phyloP scores from a whole-genome alignment of 176 grass and related monocot genomes.

The Oryza meyeriana region DNA sequence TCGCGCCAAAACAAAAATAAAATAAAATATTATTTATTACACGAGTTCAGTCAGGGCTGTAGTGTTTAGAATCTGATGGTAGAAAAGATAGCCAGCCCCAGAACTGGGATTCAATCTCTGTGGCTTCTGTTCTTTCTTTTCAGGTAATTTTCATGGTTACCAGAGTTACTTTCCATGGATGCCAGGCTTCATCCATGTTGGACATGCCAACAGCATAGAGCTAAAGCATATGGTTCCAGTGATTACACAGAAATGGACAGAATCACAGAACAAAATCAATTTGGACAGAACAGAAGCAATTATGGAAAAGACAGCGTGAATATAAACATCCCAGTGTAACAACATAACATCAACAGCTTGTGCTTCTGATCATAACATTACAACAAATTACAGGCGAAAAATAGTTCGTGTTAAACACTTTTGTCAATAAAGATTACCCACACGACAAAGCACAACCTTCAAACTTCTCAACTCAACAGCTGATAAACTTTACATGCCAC shows the following conservation, averaged over 20 bases:
- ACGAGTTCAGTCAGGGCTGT: too few species aligned
- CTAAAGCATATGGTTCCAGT: too few species aligned
- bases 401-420: background rate
- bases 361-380: background rate
- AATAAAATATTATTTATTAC: background rate
- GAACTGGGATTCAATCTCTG: too few species aligned
- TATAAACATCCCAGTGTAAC: background rate
- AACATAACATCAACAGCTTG: background rate
- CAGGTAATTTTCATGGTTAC: too few species aligned
- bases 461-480: constrained; percentile 20
- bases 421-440: background rate
- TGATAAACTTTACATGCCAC: constrained; percentile 25
- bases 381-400: background rate
- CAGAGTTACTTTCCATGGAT: too few species aligned
- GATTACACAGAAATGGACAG: too few species aligned
- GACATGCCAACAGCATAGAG: background rate
- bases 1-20: background rate
- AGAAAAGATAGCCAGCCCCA: background rate
- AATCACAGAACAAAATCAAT: too few species aligned
- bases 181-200: too few species aligned
- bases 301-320: background rate
- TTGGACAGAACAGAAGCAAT: background rate
- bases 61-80: too few species aligned
- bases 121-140: too few species aligned
- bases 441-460: background rate